These are phyloP conservation scores for Leishmania arabica DNA, from an alignment of 208 protist genomes.

Conservation along the genomic window DNA sequence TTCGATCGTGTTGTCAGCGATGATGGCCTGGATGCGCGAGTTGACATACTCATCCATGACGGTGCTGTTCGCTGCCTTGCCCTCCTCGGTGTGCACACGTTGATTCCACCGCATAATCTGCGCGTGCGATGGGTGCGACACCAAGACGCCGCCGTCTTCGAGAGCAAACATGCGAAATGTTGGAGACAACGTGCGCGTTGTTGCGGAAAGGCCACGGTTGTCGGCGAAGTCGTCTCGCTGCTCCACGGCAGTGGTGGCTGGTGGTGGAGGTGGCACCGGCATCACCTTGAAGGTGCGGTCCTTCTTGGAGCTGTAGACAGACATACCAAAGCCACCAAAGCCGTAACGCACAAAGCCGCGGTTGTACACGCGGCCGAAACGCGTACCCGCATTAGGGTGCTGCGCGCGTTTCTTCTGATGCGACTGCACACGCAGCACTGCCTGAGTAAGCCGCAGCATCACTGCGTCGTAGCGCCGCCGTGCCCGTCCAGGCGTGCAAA, in stretches of 20 bases:
- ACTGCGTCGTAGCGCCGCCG: constrained; percentile 17
- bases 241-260: constrained; percentile 8
- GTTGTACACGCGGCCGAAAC: constrained; percentile 90
- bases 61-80: constrained; percentile 63
- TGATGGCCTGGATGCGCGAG: constrained; percentile 86
- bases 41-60: constrained; percentile 83
- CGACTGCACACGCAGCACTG: constrained; percentile 76
- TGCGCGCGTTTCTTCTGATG: constrained; percentile 84
- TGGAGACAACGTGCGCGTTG: constrained; percentile 78
- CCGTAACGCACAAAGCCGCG: constrained; percentile 86
- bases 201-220: constrained; percentile 54
- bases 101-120: constrained; percentile 86
- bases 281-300: constrained; percentile 65
- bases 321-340: constrained; percentile 91
- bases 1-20: constrained; percentile 90
- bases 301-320: constrained; percentile 86
- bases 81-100: constrained; percentile 63
- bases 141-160: constrained; percentile 77
- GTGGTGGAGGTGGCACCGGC: constrained; percentile 21
- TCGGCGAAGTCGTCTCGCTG: constrained; percentile 27
- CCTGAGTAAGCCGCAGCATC: constrained; percentile 74
- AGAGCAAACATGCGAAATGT: constrained; percentile 87
- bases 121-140: constrained; percentile 80
- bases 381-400: constrained; percentile 84
- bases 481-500: background rate